Evolutionary conservation across 805 yeast species (phyloP).

Genomic region (Zygotorulaspora florentina): DNA sequence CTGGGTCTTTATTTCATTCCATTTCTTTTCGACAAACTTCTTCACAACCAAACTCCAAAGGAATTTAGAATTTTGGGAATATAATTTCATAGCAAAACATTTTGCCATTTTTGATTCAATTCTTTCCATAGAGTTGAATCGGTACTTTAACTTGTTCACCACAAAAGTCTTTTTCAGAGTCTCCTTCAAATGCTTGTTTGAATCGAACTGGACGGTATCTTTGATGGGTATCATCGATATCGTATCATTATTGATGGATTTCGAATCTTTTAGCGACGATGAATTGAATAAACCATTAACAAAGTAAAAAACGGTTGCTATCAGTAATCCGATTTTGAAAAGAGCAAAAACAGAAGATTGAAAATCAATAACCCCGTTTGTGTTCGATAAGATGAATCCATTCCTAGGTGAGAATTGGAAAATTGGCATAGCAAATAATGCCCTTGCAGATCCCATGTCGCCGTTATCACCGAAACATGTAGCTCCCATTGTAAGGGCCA

Average conservation of each 20-base stretch:
- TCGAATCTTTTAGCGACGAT: not conserved
- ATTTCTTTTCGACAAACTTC: slow-evolving; percentile 15
- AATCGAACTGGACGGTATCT: slow-evolving; percentile 18
- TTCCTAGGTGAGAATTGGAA: slow-evolving; percentile 28
- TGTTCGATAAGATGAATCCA: slow-evolving; percentile 22
- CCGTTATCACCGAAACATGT: slow-evolving; percentile 51
- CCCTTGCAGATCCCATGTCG: slow-evolving; percentile 39
- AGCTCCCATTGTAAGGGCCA: slow-evolving; percentile 62
- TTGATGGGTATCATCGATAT: slow-evolving; percentile 11
- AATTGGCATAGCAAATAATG: slow-evolving; percentile 48
- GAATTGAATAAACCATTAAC: slow-evolving; percentile 18
- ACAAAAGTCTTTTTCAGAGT: slow-evolving; percentile 20
- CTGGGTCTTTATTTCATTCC: slow-evolving; percentile 17
- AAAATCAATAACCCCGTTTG: slow-evolving; percentile 27
- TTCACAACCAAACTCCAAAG: slow-evolving; percentile 17
- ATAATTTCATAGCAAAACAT: slow-evolving; percentile 26
- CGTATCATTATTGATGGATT: slow-evolving; percentile 3
- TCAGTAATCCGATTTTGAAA: slow-evolving; percentile 26
- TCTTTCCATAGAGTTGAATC: slow-evolving; percentile 18
- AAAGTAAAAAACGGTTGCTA: slow-evolving; percentile 28
- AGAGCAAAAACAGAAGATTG: slow-evolving; percentile 28
- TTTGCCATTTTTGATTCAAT: slow-evolving; percentile 20
- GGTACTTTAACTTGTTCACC: slow-evolving; percentile 18
- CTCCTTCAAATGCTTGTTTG: slow-evolving; percentile 11
- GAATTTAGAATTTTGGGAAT: slow-evolving; percentile 11